Conservation (phyloP, 2,329 filamentous ascomycete species). For the Cercospora citrullina region DNA sequence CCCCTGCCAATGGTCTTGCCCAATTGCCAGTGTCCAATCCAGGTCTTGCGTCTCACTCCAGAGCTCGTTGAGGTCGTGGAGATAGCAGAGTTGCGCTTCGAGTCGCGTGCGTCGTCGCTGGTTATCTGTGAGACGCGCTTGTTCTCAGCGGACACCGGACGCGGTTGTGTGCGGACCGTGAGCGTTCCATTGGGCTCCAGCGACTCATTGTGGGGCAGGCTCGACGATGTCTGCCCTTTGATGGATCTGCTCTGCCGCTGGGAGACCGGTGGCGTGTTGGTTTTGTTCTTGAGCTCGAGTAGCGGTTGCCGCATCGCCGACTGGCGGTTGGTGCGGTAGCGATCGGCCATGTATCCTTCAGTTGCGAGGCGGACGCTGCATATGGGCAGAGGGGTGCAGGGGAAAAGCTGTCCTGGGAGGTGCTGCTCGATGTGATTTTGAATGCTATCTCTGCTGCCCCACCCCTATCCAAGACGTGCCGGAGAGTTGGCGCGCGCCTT, state of each 20-base stretch:
- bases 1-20: conserved; percentile 87
- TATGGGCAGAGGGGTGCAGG: neutral
- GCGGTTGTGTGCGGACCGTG: conserved; percentile 41
- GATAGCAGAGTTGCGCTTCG: conserved; percentile 55
- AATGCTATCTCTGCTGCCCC: conserved; percentile 18
- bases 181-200: conserved; percentile 47
- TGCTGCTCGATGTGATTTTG: conserved; percentile 17
- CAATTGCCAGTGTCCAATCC: conserved; percentile 91
- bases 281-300: conserved; percentile 32
- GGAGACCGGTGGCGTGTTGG: conserved; percentile 34
- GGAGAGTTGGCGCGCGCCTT: conserved; percentile 7
- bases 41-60: conserved; percentile 57
- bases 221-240: conserved; percentile 27
- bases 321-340: conserved; percentile 30
- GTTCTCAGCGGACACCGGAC: conserved; percentile 46
- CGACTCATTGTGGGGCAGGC: conserved; percentile 48
- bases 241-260: conserved; percentile 20
- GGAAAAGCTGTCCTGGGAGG: conserved; percentile 13
- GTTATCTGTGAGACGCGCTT: conserved; percentile 55
- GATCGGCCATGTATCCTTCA: conserved; percentile 34
- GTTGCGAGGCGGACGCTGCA: neutral
- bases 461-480: conserved; percentile 27
- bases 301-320: conserved; percentile 35
- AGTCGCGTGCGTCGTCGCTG: conserved; percentile 49
- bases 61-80: conserved; percentile 58